phyloP scores from a whole-genome alignment of 495 filamentous ascomycete species.

The Pseudevernia furfuracea region DNA sequence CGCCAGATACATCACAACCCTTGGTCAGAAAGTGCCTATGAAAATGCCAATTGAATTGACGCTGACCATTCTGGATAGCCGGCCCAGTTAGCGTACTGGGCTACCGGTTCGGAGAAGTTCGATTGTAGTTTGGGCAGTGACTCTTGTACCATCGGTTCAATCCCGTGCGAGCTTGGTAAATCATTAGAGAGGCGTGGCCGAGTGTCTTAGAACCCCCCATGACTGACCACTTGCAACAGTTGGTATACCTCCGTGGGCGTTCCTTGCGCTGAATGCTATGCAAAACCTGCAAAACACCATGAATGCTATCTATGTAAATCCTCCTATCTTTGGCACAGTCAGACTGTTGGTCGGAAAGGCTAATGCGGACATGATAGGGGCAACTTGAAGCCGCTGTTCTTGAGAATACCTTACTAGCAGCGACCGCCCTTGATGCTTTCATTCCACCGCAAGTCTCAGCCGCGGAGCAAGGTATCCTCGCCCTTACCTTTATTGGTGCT shows the following conservation, averaged over 20 bases:
- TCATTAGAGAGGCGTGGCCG: too few relatives aligned
- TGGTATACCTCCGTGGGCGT: slow-evolving; percentile 6
- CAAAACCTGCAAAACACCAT: neutral
- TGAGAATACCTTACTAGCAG: neutral
- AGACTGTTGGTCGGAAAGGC: neutral
- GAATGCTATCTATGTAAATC: neutral
- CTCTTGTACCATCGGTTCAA: neutral
- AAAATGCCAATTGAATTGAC: too few relatives aligned
- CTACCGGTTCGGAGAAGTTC: neutral
- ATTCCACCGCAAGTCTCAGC: neutral
- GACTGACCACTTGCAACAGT: neutral
- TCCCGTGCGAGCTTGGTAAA: too few relatives aligned
- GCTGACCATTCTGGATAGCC: neutral
- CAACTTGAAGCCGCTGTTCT: neutral
- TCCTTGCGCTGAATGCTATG: neutral
- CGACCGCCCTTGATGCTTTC: neutral
- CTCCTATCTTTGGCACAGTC: too few relatives aligned
- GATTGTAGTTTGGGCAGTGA: neutral
- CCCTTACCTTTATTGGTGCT: slow-evolving; percentile 1
- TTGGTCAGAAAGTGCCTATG: too few relatives aligned
- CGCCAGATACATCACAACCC: slow-evolving; percentile 4
- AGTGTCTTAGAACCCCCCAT: too few relatives aligned
- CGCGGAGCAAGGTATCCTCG: neutral
- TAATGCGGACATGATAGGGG: neutral
- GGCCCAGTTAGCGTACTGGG: slow-evolving; percentile 5